A percentile compares a stretch with the other conserved stretches of the same genome.
Evolutionary conservation across 441 rosid species (phyloP).

Genomic region (Metrosideros polymorpha): DNA sequence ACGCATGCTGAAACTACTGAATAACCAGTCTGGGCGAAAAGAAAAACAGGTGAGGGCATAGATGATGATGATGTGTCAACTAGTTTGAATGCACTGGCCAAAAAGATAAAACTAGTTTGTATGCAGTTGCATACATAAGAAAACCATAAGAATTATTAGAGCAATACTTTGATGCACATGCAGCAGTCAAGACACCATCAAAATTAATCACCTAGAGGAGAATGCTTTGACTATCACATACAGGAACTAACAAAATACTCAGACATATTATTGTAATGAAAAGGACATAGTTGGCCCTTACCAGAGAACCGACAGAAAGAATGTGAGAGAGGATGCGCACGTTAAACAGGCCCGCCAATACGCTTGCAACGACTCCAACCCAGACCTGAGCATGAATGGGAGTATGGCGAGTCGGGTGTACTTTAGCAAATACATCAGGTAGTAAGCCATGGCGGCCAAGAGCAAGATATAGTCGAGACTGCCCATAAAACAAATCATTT

Average conservation of each 20-base stretch:
- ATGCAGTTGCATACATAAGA: background rate
- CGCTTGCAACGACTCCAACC: slow-evolving; percentile 81
- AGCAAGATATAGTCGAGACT: slow-evolving; percentile 86
- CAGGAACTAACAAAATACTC: background rate
- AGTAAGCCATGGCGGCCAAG: slow-evolving; percentile 72
- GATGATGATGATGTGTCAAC: background rate
- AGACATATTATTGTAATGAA: background rate
- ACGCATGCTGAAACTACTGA: slow-evolving; percentile 96
- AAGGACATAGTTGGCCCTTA: slow-evolving; percentile 16
- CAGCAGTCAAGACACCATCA: background rate
- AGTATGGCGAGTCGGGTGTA: slow-evolving; percentile 71
- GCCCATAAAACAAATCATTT: slow-evolving; percentile 23
- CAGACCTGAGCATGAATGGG: slow-evolving; percentile 93
- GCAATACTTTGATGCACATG: background rate
- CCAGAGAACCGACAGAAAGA: slow-evolving; percentile 96
- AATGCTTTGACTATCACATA: background rate
- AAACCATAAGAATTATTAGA: background rate
- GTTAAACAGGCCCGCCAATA: slow-evolving; percentile 81
- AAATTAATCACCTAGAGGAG: background rate
- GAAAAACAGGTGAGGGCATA: background rate
- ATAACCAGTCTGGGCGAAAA: slow-evolving; percentile 77
- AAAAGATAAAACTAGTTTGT: background rate
- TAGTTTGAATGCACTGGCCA: background rate
- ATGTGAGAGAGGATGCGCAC: slow-evolving; percentile 80
- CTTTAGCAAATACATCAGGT: slow-evolving; percentile 61